Evolutionary conservation across 257 asterid genomes (phyloP), one percentile per base, ranked within the genome.

Genomic region (Nicotiana noctiflora): DNA sequence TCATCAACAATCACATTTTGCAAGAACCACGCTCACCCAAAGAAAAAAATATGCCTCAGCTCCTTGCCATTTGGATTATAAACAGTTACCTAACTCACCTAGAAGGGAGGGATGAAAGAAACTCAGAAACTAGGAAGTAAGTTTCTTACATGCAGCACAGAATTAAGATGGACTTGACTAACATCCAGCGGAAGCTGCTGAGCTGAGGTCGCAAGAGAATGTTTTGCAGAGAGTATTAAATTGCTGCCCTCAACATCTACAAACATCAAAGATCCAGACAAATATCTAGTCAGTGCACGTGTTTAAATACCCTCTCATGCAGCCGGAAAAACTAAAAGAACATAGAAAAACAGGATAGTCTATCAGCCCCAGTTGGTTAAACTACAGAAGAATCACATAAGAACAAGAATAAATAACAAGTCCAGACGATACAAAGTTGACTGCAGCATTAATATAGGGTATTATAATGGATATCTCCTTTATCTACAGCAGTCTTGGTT

Each of bases 161-260:
- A 87, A 83, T 90, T 93, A 82, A 84, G 88, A 72, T 65, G 75
- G 86, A 96, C 85, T 83, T 91, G 98, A 85, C 80, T 86, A 79
- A 90, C 84, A 86, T 96, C 98, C 83, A 78, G 81, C 25, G 99
- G 99, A 85, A 96, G 96, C 84, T 91, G 90, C 57, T 83, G 81
- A 60, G 84, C 82, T 75, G 96, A 88, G 77, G 87, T 87, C 83
- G 92, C 86, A 34, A 96, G 92, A 53, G 99, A 92, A 86, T 86
- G 85, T 88, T 96, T 96, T 52, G 98, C 98, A 82, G 94, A 85
- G 72, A 96, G 97, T 62, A 92, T 78, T 40, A 90, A 84, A 84
- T 87, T 90, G 89, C 88, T 86, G 72, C 98, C 97, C 88, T 92
- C 98, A 70, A 86, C 84, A 87, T 94, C 99, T 96, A 89, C 87